Evolutionary conservation across 805 yeast species (phyloP), one percentile per base, ranked within the genome.

Genomic region (Nakazawaea pomicola): DNA sequence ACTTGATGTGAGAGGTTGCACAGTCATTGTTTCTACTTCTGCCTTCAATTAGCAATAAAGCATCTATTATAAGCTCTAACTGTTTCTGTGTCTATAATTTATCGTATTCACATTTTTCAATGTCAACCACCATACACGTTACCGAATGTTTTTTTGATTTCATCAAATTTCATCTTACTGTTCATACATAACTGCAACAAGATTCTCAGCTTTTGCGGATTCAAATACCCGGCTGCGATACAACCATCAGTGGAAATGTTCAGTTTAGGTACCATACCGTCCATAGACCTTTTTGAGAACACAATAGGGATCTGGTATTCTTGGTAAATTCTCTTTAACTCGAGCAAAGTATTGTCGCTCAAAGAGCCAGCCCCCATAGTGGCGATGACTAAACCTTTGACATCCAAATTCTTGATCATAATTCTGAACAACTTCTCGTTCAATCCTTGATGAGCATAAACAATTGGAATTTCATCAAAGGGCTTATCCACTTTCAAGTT

Each of bases 331-430:
- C 65, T 60, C 33, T 70, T 53, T n/a, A 60, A 57, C 32, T 64
- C 62, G 46, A 74, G 75, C 7, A 33, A 6, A 2, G 80, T 74
- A 12, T 54, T 60, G 4, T 69, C 73, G 19, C 77, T 67, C 58
- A 80, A 56, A 2, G 83, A 76, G 1, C 88, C 88, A 1, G 87
- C 84, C 28, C 88, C 88, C 71, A 80, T 74, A 2, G 84, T 76
- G 0, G 87, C 88, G 37, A 80, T 60, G 1, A 81, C 78, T 12
- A 81, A 53, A 6, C 86, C 88, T 32, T 67, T 65, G 19, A 70
- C 68, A 19, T 58, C 58, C 49, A 73, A 52, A 15, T 68, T 64
- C 23, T 67, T 67, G 7, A 73, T 65, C 0, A 74, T 68, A 12
- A 76, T 47, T 24, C 67, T 67, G 4, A 80, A 62, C 12, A 80